Percentiles rank a stretch among this genome's conserved stretches.
phyloP scores from a whole-genome alignment of 805 yeast species.

The Pichia exigua region DNA sequence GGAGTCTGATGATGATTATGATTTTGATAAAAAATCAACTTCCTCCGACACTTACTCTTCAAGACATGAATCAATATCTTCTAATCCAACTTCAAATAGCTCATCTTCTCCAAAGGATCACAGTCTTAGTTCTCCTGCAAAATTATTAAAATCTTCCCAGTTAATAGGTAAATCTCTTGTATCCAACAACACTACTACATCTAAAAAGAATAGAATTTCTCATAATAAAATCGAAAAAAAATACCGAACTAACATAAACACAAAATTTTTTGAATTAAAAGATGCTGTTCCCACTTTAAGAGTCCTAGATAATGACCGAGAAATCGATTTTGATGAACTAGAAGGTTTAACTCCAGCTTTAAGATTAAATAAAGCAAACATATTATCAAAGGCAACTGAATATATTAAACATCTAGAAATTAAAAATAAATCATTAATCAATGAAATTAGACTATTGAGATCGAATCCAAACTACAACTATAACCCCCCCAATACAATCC shows the following conservation, averaged over 20 bases:
- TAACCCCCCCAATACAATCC: conserved; percentile 1
- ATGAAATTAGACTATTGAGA: conserved; percentile 38
- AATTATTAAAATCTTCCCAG: not conserved
- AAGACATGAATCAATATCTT: not conserved
- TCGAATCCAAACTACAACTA: conserved; percentile 4
- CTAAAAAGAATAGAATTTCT: conserved; percentile 47
- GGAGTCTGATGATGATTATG: not conserved
- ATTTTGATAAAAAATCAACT: not conserved
- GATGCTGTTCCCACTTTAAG: conserved; percentile 75
- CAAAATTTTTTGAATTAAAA: conserved; percentile 58
- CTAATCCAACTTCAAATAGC: not conserved
- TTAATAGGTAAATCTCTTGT: not conserved
- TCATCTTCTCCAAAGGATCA: not conserved
- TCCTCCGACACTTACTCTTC: not conserved
- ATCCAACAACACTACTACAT: conserved; percentile 11
- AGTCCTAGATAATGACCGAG: conserved; percentile 36
- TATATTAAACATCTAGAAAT: conserved; percentile 66
- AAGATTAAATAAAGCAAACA: conserved; percentile 71
- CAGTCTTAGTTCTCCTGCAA: not conserved
- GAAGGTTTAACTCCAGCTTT: conserved; percentile 74
- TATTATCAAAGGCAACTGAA: conserved; percentile 70
- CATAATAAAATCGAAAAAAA: conserved; percentile 79
- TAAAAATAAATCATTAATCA: conserved; percentile 42
- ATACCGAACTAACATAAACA: conserved; percentile 69
- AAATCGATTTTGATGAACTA: conserved; percentile 35